Percentiles rank a stretch among this genome's conserved stretches.
Evolutionary conservation across 768 basidiomycete genomes (phyloP).

Genomic region (Podaxis carcinomalis): DNA sequence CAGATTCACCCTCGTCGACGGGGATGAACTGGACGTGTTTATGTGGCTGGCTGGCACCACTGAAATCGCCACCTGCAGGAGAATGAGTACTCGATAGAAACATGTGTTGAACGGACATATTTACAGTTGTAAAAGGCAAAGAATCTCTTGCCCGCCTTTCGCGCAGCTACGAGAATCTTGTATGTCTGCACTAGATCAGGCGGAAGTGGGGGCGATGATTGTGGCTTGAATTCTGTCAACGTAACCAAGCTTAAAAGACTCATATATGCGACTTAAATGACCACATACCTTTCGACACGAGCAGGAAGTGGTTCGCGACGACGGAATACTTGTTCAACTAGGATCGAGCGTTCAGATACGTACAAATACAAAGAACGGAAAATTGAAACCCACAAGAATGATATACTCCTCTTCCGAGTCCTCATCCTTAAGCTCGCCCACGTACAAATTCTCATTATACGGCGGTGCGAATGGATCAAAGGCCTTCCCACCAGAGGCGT

Average conservation of each 20-base stretch:
- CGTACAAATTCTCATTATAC: constrained; percentile 68
- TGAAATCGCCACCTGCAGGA: constrained; percentile 59
- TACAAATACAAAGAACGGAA: background rate
- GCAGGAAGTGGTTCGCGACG: constrained; percentile 79
- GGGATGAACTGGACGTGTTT: constrained; percentile 91
- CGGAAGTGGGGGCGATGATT: constrained; percentile 77
- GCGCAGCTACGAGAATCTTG: constrained; percentile 65
- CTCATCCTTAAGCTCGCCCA: constrained; percentile 72
- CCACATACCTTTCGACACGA: constrained; percentile 76
- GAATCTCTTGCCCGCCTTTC: constrained; percentile 50
- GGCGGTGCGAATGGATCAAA: constrained; percentile 83
- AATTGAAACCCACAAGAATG: constrained; percentile 53
- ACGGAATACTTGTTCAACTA: constrained; percentile 88
- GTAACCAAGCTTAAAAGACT: background rate
- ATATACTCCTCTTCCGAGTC: constrained; percentile 56
- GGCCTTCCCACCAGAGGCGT: constrained; percentile 21
- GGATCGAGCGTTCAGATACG: background rate
- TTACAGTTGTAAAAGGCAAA: constrained; percentile 92
- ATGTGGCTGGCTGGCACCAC: constrained; percentile 87
- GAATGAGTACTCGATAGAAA: background rate
- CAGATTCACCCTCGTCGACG: constrained; percentile 42
- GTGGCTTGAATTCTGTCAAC: constrained; percentile 62
- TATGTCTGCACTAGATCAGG: constrained; percentile 77
- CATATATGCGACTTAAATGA: background rate
- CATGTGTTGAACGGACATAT: constrained; percentile 15